Conservation (phyloP, 768 basidiomycete genomes). For the Macrolepiota albuminosa region DNA sequence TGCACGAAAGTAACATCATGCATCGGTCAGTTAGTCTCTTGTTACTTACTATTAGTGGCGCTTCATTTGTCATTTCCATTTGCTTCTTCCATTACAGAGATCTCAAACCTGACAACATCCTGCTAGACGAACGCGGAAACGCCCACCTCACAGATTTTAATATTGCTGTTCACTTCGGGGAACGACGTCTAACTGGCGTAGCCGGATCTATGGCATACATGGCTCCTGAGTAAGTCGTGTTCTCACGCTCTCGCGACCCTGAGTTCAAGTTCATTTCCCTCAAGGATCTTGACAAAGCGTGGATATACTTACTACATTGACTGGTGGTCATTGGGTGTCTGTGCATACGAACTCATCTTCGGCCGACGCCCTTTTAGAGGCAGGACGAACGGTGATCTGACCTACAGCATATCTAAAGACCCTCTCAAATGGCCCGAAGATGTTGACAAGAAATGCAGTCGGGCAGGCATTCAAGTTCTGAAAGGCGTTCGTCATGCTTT, state of each 20-base stretch:
- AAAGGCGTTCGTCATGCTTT: slow-evolving; percentile 57
- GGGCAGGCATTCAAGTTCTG: slow-evolving; percentile 72
- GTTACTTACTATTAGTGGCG: slow-evolving; percentile 18
- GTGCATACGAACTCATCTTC: slow-evolving; percentile 89
- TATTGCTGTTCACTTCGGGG: slow-evolving; percentile 95
- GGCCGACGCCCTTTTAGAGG: slow-evolving; percentile 92
- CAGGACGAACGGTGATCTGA: slow-evolving; percentile 87
- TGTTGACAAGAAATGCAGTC: slow-evolving; percentile 72
- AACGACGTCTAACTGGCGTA: slow-evolving; percentile 82
- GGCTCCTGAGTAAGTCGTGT: slow-evolving; percentile 65
- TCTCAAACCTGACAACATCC: slow-evolving; percentile 96
- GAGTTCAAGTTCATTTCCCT: slow-evolving; percentile 1
- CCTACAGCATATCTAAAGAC: slow-evolving; percentile 89
- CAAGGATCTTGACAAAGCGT: slow-evolving; percentile 78
- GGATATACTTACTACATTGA: slow-evolving; percentile 94
- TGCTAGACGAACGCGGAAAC: slow-evolving; percentile 92
- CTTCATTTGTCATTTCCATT: slow-evolving; percentile 13
- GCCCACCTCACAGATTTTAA: slow-evolving; percentile 98
- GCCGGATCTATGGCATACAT: slow-evolving; percentile 99
- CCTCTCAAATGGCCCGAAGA: slow-evolving; percentile 87
- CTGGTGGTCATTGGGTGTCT: slow-evolving; percentile 96
- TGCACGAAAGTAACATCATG: slow-evolving; percentile 93
- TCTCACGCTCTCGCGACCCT: slow-evolving; percentile 4
- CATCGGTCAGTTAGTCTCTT: slow-evolving; percentile 68
- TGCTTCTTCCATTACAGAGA: slow-evolving; percentile 52